Percentiles rank a stretch among this genome's conserved stretches.
phyloP scores from a whole-genome alignment of 169 alveolate species.

The Eimeria necatrix region DNA sequence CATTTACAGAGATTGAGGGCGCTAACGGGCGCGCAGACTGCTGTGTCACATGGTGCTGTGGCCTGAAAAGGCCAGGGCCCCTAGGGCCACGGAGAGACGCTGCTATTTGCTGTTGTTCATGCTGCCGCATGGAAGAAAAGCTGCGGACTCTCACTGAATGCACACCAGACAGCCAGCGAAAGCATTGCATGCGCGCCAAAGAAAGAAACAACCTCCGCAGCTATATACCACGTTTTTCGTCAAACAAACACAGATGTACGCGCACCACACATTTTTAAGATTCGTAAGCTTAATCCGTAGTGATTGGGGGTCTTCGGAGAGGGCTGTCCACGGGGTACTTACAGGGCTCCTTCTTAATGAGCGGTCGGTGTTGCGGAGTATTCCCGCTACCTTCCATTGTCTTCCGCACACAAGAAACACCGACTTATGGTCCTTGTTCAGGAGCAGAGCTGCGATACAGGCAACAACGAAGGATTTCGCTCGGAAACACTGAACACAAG shows the following conservation, averaged over 20 bases:
- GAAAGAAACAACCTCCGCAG: neutral
- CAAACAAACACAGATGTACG: no score
- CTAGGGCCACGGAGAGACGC: constrained; percentile 40
- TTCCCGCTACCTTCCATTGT: constrained; percentile 31
- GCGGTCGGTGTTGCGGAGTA: neutral
- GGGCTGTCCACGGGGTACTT: neutral
- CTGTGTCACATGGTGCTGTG: constrained; percentile 11
- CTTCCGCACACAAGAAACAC: neutral
- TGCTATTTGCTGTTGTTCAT: constrained; percentile 70
- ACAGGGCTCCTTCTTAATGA: constrained; percentile 57
- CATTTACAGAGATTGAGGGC: neutral
- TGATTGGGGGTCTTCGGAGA: no score
- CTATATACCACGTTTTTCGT: no score
- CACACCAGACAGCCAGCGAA: neutral
- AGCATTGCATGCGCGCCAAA: no score
- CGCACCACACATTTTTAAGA: no score
- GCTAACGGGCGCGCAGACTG: neutral
- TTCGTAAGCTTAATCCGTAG: no score
- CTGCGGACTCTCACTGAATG: constrained; percentile 52
- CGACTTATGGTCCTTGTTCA: no score
- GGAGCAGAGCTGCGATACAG: no score
- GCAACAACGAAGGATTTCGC: no score
- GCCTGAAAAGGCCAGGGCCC: constrained; percentile 26
- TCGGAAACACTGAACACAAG: no score
- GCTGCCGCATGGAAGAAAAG: constrained; percentile 64